Base-by-base conservation (phyloP, 768 basidiomycete genomes). In the Termitomyces sp. region DNA sequence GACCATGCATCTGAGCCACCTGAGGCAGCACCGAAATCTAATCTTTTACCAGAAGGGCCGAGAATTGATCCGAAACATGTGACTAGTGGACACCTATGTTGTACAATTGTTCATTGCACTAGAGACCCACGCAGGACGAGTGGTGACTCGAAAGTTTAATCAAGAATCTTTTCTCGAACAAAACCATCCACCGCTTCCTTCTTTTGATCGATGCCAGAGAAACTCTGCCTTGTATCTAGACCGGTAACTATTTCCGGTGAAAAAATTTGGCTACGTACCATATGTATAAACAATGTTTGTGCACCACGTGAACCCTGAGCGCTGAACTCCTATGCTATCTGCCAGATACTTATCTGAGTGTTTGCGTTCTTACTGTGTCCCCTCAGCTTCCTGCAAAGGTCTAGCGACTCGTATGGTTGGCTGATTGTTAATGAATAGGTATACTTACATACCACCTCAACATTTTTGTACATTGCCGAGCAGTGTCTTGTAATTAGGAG, bases 331-430 rank as follows among this genome's bases (percentile, higher is more conserved):
- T 38, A 14, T 31, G 14, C 5, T 54, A 87, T 83, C 79, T 89
- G 35, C 89, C 90, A 69, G 78, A 81, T 48, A 55, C 82, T 3
- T 67, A 14, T 15, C 3, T 11, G 89, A 48, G 71, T 75, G n/a
- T 59, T 82, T 31, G 85, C 89, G 85, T 75, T 87, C 3, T 75
- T 76, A 19, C 71, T 79, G 54, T n/a, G 17, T 38, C 57, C 37
- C 53, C 60, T 4, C 48, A 56, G 5, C 26, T 73, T 5, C 73
- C 77, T 19, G 59, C 61, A 47, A 67, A 70, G 56, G 62, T 84
- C 12, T 78, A 89, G 62, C 67, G 78, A 45, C 70, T 53, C 67
- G 84, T 37, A 37, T 51, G 26, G 54, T 57, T 47, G 57, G 43
- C 43, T 45, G 41, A 10, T 42, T 46, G 43, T 50, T 23, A 23